Conservation (phyloP, 2,329 filamentous ascomycete genomes). For the Aaosphaeria arxii region DNA sequence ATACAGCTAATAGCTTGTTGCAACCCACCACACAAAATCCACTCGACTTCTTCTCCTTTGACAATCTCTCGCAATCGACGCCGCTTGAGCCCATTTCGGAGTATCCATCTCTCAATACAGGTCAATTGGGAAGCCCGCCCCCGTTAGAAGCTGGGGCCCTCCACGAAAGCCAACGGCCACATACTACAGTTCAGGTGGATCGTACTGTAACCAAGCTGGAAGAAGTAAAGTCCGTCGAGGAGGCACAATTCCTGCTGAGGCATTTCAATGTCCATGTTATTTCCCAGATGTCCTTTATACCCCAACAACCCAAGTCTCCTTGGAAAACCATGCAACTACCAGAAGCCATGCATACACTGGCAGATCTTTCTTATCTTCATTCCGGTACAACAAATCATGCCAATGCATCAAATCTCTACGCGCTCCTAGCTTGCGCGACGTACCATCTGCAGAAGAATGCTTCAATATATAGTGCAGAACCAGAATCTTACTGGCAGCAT, state of each 20-base stretch:
- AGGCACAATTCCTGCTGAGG: constrained; percentile 10
- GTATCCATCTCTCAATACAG: background rate
- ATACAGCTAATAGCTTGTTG: constrained; percentile 1
- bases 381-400: constrained; percentile 10
- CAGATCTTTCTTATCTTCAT: constrained; percentile 11
- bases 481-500: background rate
- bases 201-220: background rate
- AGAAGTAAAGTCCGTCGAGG: constrained; percentile 5
- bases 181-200: no score
- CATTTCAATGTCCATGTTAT: constrained; percentile 11
- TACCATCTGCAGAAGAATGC: constrained; percentile 2
- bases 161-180: no score
- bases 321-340: constrained; percentile 14
- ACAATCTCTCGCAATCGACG: background rate
- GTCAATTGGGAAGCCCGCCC: background rate
- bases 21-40: background rate
- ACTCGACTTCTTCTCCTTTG: background rate
- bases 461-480: background rate
- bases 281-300: constrained; percentile 11
- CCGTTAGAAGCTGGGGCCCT: no score
- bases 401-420: constrained; percentile 10
- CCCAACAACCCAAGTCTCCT: constrained; percentile 11
- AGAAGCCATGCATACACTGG: constrained; percentile 9
- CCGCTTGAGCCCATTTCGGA: background rate
- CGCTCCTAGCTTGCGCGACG: constrained; percentile 10